Conservation (phyloP, 176 grass and related monocot species). For the Musa itinerans region DNA sequence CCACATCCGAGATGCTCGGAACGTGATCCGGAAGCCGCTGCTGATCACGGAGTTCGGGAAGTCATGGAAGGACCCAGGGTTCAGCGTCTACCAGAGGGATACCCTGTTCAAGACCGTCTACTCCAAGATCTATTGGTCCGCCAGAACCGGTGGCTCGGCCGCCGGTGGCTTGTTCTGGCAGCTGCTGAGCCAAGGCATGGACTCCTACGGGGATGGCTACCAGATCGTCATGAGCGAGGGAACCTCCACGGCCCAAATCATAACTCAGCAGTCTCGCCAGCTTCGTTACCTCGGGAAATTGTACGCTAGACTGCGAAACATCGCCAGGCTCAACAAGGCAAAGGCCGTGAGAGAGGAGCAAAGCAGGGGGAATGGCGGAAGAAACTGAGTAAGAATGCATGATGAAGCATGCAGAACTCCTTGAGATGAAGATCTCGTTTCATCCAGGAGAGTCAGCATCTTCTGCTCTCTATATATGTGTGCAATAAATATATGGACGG, state of each 20-base stretch:
- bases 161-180: slow-evolving; percentile 69
- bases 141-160: slow-evolving; percentile 31
- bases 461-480: too few relatives aligned
- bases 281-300: slow-evolving; percentile 33
- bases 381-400: slow-evolving; percentile 12
- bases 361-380: neutral
- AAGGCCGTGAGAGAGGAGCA: slow-evolving; percentile 27
- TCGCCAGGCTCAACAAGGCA: slow-evolving; percentile 14
- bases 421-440: neutral
- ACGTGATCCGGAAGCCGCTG: slow-evolving; percentile 49
- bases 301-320: slow-evolving; percentile 26
- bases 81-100: slow-evolving; percentile 37
- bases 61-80: slow-evolving; percentile 33
- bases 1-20: slow-evolving; percentile 39
- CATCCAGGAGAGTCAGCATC: neutral
- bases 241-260: slow-evolving; percentile 38
- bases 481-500: too few relatives aligned
- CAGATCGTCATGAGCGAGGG: slow-evolving; percentile 38
- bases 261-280: slow-evolving; percentile 34
- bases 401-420: neutral
- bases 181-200: slow-evolving; percentile 63
- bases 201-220: slow-evolving; percentile 54
- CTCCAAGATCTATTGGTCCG: slow-evolving; percentile 39
- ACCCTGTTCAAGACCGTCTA: slow-evolving; percentile 42
- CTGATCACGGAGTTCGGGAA: slow-evolving; percentile 66